phyloP scores from a whole-genome alignment of 768 basidiomycete species.

The Floccularia luteovirens region DNA sequence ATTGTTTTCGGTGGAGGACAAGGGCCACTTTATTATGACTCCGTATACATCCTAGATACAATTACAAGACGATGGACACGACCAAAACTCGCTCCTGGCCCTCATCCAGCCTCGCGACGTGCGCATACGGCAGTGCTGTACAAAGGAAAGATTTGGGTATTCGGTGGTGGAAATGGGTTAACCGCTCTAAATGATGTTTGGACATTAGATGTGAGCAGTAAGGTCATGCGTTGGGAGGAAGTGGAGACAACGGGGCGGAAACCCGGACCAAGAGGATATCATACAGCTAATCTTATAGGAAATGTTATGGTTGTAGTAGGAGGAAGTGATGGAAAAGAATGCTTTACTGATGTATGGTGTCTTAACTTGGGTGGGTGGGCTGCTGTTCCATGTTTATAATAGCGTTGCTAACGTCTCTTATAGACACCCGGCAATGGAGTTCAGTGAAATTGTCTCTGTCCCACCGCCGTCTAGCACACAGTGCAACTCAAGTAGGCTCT shows the following conservation, averaged over 20 bases:
- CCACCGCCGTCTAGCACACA: conserved; percentile 72
- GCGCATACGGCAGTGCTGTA: conserved; percentile 84
- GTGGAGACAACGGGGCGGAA: conserved; percentile 47
- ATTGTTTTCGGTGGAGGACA: conserved; percentile 87
- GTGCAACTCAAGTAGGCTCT: conserved; percentile 84
- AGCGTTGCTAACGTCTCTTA: too few relatives aligned
- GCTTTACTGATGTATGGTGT: conserved; percentile 85
- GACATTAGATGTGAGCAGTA: conserved; percentile 61
- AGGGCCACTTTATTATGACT: conserved; percentile 75
- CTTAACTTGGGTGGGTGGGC: conserved; percentile 81
- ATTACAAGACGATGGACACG: conserved; percentile 56
- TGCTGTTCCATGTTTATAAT: too few relatives aligned
- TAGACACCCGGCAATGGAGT: too few relatives aligned
- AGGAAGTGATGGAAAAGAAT: conserved; percentile 85
- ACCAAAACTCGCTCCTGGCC: conserved; percentile 31
- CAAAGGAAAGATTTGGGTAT: conserved; percentile 68
- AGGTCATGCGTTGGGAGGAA: conserved; percentile 30
- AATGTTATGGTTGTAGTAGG: conserved; percentile 85
- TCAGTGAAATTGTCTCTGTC: too few relatives aligned
- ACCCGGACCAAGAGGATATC: conserved; percentile 75
- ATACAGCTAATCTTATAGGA: conserved; percentile 82
- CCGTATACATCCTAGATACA: conserved; percentile 80
- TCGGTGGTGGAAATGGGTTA: conserved; percentile 92
- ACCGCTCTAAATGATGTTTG: conserved; percentile 88
- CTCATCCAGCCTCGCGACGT: conserved; percentile 59